These are phyloP conservation scores for Marsdenia floribunda DNA, from an alignment of 257 asterid genomes.

Conservation along the genomic window DNA sequence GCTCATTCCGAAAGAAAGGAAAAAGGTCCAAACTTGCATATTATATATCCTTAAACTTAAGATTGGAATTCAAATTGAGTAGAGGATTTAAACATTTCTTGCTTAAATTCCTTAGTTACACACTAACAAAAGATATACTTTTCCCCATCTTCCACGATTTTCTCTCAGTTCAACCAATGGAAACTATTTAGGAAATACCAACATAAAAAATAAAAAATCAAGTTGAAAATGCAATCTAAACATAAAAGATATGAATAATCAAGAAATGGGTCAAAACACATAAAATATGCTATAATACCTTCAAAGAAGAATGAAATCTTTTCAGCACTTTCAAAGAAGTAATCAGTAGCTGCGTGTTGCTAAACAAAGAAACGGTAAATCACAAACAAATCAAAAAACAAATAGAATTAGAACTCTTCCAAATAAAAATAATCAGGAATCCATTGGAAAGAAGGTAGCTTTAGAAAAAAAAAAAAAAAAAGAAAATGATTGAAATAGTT, in stretches of 20 bases:
- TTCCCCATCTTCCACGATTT: neutral
- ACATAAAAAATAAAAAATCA: neutral
- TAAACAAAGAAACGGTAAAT: constrained; percentile 25
- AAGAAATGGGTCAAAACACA: neutral
- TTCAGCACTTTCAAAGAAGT: constrained; percentile 89
- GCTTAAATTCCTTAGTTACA: neutral
- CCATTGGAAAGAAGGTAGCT: neutral
- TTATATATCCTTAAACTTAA: neutral
- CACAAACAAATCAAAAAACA: neutral
- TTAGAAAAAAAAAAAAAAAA: neutral
- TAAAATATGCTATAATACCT: constrained; percentile 38
- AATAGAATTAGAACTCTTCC: neutral
- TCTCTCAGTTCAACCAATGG: neutral
- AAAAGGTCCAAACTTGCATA: neutral
- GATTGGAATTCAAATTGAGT: neutral
- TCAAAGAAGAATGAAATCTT: constrained; percentile 91
- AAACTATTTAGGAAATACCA: constrained; percentile 4
- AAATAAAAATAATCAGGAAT: neutral
- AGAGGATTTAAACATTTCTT: constrained; percentile 2
- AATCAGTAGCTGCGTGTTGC: constrained; percentile 64
- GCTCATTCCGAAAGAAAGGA: neutral
- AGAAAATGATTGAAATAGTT: constrained; percentile 4
- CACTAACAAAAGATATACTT: neutral
- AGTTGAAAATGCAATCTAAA: neutral
- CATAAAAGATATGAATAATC: neutral